Percentiles rank a stretch among this genome's conserved stretches.
phyloP scores from a whole-genome alignment of 176 grass and related monocot genomes.

The Oryza meyeriana region DNA sequence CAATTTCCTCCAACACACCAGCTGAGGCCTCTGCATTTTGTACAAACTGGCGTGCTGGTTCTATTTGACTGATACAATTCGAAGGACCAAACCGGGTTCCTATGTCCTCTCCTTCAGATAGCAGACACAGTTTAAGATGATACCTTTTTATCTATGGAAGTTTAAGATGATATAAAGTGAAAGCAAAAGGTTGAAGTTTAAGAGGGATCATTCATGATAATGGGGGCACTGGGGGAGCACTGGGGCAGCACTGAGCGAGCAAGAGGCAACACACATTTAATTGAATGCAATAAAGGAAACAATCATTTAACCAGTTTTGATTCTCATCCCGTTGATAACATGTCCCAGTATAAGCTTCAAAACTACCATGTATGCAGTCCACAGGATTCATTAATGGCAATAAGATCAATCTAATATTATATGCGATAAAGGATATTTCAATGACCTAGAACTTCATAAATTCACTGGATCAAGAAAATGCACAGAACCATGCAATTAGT shows the following conservation, averaged over 20 bases:
- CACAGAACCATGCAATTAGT: background rate
- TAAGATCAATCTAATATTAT: background rate
- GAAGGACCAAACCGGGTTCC: constrained; percentile 20
- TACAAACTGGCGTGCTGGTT: constrained; percentile 31
- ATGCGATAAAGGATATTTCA: background rate
- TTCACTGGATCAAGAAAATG: background rate
- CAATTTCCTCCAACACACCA: constrained; percentile 60
- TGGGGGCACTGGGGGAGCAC: too few species aligned
- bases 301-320: background rate
- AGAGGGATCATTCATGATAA: background rate
- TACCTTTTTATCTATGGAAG: background rate
- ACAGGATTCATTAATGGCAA: background rate
- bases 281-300: constrained; percentile 1
- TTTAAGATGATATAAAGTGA: constrained; percentile 30
- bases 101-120: constrained; percentile 41
- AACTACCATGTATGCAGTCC: background rate
- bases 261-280: background rate
- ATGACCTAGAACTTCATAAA: background rate
- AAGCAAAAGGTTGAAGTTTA: constrained; percentile 4
- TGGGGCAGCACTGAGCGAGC: background rate
- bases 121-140: constrained; percentile 27
- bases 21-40: constrained; percentile 39
- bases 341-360: background rate
- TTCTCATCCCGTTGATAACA: background rate
- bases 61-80: constrained; percentile 38